Conservation (phyloP, 2,329 filamentous ascomycete species). For the Sporothrix pallida region DNA sequence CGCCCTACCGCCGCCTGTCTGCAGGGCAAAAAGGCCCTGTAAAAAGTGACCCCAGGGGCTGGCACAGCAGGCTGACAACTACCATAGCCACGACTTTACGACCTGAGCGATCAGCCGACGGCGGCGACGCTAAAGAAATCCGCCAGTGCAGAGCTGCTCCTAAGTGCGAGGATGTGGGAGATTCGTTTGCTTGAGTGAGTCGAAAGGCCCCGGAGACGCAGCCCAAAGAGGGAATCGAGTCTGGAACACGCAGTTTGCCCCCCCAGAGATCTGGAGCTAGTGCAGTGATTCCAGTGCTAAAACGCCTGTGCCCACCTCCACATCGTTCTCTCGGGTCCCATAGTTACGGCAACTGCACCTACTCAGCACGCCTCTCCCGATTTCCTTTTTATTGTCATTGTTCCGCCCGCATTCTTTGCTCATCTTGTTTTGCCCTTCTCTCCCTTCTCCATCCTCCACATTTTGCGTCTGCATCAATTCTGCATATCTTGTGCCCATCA, state of each 20-base stretch:
- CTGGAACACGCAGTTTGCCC: conserved; percentile 2
- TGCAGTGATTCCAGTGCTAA: neutral
- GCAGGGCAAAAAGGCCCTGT: neutral
- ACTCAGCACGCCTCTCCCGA: conserved; percentile 11
- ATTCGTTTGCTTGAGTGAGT: neutral
- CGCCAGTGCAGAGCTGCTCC: neutral
- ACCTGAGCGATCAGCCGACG: neutral
- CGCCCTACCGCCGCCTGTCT: neutral
- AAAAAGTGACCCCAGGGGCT: neutral
- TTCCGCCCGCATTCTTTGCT: conserved; percentile 14
- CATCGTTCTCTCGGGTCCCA: neutral
- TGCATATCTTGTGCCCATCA: neutral
- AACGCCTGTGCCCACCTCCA: conserved; percentile 6
- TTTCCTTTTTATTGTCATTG: conserved; percentile 11
- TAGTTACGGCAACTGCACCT: conserved; percentile 11
- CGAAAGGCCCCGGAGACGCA: neutral
- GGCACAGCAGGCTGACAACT: conserved; percentile 6
- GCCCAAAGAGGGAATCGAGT: neutral
- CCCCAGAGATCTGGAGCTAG: conserved; percentile 18
- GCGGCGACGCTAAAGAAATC: neutral
- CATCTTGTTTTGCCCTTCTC: neutral
- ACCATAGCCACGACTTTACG: conserved; percentile 9
- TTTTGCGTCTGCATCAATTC: neutral
- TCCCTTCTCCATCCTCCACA: neutral
- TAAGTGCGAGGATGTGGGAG: neutral